These are phyloP conservation scores for Angomonas deanei DNA, from an alignment of 208 protist species.

Conservation along the genomic window DNA sequence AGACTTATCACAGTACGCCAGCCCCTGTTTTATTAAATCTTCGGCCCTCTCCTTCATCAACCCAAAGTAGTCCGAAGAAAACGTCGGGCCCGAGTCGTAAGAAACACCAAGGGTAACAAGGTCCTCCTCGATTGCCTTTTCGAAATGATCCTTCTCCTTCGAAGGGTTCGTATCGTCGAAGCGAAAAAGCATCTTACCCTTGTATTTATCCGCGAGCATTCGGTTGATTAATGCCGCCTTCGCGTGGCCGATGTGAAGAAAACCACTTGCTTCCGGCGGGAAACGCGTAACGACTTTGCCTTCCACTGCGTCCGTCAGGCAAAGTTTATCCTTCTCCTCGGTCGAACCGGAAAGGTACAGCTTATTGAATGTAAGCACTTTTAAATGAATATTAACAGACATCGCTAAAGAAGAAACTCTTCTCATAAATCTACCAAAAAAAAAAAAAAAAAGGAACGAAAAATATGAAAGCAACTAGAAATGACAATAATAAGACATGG, in stretches of 20 bases:
- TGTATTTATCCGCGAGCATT: conserved; percentile 94
- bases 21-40: conserved; percentile 85
- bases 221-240: conserved; percentile 98
- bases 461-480: neutral
- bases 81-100: conserved; percentile 82
- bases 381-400: conserved; percentile 43
- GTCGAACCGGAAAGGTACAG: neutral
- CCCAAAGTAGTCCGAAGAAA: conserved; percentile 98
- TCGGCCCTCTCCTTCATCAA: conserved; percentile 88
- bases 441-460: conserved; percentile 6
- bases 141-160: conserved; percentile 97
- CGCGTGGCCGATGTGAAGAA: conserved; percentile 97
- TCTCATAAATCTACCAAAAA: conserved; percentile 8
- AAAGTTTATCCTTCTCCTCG: conserved; percentile 67
- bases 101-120: conserved; percentile 89
- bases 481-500: neutral
- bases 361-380: conserved; percentile 42
- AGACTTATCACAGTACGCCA: conserved; percentile 98
- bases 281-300: conserved; percentile 95
- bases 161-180: conserved; percentile 99
- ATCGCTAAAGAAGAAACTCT: neutral
- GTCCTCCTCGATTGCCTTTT: conserved; percentile 95
- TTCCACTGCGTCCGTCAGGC: conserved; percentile 70
- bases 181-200: conserved; percentile 97
- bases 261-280: conserved; percentile 96